Base-by-base conservation (phyloP, 2,329 filamentous ascomycete species). In the Diaporthe capsici region DNA sequence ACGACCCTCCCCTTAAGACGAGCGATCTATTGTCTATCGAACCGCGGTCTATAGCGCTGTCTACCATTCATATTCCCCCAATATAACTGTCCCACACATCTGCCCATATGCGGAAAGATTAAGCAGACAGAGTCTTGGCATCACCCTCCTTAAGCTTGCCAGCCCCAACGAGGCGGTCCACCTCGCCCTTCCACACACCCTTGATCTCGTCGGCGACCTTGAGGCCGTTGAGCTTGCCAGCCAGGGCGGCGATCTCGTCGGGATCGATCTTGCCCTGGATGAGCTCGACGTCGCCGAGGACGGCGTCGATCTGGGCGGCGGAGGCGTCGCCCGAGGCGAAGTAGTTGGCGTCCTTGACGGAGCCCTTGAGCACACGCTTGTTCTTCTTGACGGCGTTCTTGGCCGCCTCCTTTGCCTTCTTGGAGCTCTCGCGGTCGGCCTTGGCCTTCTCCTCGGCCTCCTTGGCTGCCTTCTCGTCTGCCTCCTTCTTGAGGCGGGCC, bases 321-420 rank as follows among this genome's bases (percentile, higher is more conserved):
- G 94, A 90, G 37, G 93, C 87, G 76, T 96, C 94, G 73, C 92
- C 94, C 60, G 90, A 87, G 28, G 88, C 88, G 85, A 99, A 98
- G 92, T 99, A 99, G 90, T 98, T 98, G 82, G 94, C 96, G 80
- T 99, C 97, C 90, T 99, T 99, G 86, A 96, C 94, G 79, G 94
- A 95, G 77, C 92, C 93, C 86, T 97, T 95, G 81, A 99, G 92
- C 65, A 98, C 94, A 89, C 97, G 95, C 92, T 98, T 98, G 92
- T 99, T 99, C 94, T 99, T 99, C 94, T 99, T 99, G 82, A 97
- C 94, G 20, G 97, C 97, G 83, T 95, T 98, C 92, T 99, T 99
- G 75, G 97, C 97, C 2, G 96, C 96, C 87, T 99, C 97, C 90
- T 98, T 99, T 77, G 94, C 93, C 91, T 99, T 99, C 92, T 98